Conservation (phyloP, 306 rosid species). For the Inga oerstediana region DNA sequence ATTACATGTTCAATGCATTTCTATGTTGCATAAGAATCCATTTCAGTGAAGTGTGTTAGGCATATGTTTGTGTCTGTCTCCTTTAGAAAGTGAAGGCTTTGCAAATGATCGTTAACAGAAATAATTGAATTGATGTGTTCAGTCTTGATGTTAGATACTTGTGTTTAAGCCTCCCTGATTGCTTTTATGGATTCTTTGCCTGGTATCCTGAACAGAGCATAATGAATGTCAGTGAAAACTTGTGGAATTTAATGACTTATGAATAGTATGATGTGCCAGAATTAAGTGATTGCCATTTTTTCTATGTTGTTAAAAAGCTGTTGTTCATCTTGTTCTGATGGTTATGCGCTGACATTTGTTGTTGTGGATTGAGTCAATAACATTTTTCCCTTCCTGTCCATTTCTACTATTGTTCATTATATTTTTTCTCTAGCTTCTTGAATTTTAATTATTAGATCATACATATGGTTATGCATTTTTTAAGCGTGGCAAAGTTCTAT, state of each 20-base stretch:
- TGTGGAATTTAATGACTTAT: neutral
- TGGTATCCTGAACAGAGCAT: neutral
- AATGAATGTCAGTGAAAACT: neutral
- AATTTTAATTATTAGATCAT: neutral
- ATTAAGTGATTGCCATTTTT: neutral
- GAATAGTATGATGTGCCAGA: neutral
- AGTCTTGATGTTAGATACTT: neutral
- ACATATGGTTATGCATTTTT: neutral
- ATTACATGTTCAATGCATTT: neutral
- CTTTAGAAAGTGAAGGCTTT: neutral
- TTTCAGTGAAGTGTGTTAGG: conserved; percentile 8
- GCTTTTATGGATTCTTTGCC: neutral
- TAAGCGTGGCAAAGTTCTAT: neutral
- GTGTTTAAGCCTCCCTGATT: neutral
- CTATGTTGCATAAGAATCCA: neutral
- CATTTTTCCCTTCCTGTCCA: neutral
- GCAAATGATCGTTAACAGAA: neutral
- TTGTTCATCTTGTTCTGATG: neutral
- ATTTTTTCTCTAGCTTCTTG: neutral
- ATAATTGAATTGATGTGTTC: neutral
- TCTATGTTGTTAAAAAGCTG: neutral
- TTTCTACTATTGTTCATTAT: neutral
- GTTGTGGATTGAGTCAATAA: neutral
- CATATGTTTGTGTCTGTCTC: neutral
- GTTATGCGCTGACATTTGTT: neutral